Evolutionary conservation across 2,329 filamentous ascomycete genomes (phyloP).

Genomic region (Colletotrichum navitas): DNA sequence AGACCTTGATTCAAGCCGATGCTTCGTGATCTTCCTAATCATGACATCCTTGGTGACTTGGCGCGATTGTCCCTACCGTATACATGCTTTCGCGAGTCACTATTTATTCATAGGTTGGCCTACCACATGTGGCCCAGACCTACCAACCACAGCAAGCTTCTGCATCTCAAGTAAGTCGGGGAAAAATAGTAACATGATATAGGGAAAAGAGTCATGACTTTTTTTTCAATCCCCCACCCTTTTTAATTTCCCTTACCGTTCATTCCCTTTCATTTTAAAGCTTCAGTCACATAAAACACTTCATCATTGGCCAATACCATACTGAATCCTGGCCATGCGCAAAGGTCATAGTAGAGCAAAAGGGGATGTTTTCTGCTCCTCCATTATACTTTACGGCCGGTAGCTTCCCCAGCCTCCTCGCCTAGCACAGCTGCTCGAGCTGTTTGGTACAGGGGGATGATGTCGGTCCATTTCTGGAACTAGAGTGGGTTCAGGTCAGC

Average conservation of each 20-base stretch:
- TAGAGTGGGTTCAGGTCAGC: conserved; percentile 51
- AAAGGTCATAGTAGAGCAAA: neutral
- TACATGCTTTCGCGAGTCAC: neutral
- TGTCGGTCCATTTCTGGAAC: conserved; percentile 89
- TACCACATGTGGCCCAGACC: neutral
- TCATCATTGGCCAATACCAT: neutral
- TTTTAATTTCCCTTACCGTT: too few relatives aligned
- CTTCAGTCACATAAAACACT: too few relatives aligned
- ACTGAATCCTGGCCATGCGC: neutral
- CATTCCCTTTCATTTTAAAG: too few relatives aligned
- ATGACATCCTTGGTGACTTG: neutral
- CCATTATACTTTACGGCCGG: neutral
- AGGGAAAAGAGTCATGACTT: neutral
- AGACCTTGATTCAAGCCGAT: neutral
- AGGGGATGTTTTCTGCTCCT: neutral
- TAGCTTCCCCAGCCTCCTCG: conserved; percentile 2
- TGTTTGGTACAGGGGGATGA: conserved; percentile 78
- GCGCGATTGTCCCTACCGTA: neutral
- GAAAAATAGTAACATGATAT: neutral
- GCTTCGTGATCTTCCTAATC: neutral
- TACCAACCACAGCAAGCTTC: neutral
- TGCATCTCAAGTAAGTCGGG: neutral
- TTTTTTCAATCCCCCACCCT: neutral
- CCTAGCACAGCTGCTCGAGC: conserved; percentile 69
- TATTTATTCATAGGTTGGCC: neutral